Percentiles rank a stretch among this genome's conserved stretches.
Evolutionary conservation across 2,329 filamentous ascomycete genomes (phyloP).

Genomic region (Botrytis squamosa): DNA sequence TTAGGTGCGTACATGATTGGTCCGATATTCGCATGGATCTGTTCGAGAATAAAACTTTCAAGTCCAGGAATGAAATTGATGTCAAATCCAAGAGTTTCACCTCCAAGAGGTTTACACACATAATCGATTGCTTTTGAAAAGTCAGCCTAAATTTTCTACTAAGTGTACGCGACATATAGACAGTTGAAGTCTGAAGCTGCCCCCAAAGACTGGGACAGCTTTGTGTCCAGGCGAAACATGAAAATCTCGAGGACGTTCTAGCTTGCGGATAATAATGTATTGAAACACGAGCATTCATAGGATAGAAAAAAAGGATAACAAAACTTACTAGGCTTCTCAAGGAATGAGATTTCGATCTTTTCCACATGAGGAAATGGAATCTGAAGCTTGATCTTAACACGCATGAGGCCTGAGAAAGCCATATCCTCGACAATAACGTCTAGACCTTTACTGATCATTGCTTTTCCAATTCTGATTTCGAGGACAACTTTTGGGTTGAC

Average conservation of each 20-base stretch:
- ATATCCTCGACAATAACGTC: slow-evolving; percentile 98
- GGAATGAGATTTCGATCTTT: slow-evolving; percentile 90
- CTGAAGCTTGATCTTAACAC: slow-evolving; percentile 95
- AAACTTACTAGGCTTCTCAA: slow-evolving; percentile 63
- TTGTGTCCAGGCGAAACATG: not conserved
- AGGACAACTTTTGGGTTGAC: slow-evolving; percentile 96
- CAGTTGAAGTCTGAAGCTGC: not conserved
- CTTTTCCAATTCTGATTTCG: slow-evolving; percentile 92
- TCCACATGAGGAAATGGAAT: slow-evolving; percentile 95
- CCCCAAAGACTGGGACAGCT: not conserved
- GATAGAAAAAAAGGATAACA: slow-evolving; percentile 8
- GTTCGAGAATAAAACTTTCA: slow-evolving; percentile 89
- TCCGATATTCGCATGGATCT: slow-evolving; percentile 88
- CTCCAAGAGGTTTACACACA: slow-evolving; percentile 94
- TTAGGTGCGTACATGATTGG: slow-evolving; percentile 99
- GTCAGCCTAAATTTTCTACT: slow-evolving; percentile 16
- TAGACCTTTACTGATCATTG: slow-evolving; percentile 93
- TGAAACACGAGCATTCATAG: not conserved
- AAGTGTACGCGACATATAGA: not conserved
- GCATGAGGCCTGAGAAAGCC: slow-evolving; percentile 93
- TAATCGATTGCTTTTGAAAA: slow-evolving; percentile 71
- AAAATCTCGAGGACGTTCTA: not conserved
- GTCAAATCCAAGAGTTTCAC: slow-evolving; percentile 93
- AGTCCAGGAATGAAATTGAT: slow-evolving; percentile 98
- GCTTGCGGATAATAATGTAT: not conserved